phyloP scores from a whole-genome alignment of 768 basidiomycete species.

The Leccinum truebloodii region DNA sequence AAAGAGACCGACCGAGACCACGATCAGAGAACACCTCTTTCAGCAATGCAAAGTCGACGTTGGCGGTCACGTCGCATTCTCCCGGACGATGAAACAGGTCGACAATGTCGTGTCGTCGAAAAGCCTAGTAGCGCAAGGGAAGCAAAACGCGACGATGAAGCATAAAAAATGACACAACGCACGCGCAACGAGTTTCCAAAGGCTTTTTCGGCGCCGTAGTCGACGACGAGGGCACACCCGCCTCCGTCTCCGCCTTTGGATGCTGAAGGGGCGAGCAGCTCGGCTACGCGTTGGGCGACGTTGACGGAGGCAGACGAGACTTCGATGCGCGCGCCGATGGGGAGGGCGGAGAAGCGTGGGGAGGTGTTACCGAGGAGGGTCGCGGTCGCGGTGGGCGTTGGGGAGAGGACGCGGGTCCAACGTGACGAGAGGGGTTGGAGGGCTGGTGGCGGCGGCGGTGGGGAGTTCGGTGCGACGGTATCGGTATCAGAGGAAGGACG shows the following conservation, averaged over 20 bases:
- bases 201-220: constrained; percentile 79
- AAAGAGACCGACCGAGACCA: constrained; percentile 44
- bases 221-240: constrained; percentile 78
- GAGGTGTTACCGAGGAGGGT: constrained; percentile 64
- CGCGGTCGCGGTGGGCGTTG: constrained; percentile 52
- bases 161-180: constrained; percentile 32
- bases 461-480: constrained; percentile 9
- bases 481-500: constrained; percentile 18
- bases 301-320: constrained; percentile 73
- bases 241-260: constrained; percentile 33
- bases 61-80: constrained; percentile 90
- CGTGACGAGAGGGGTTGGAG: constrained; percentile 28
- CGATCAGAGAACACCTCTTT: constrained; percentile 69
- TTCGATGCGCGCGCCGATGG: constrained; percentile 75
- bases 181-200: constrained; percentile 83
- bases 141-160: not conserved
- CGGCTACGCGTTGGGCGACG: constrained; percentile 66
- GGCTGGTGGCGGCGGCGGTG: not conserved
- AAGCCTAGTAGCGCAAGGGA: constrained; percentile 58
- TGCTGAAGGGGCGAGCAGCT: constrained; percentile 45
- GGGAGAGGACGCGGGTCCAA: constrained; percentile 68
- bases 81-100: constrained; percentile 86
- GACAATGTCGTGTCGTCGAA: constrained; percentile 83
- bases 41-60: constrained; percentile 93
- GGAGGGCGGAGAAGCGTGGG: constrained; percentile 65